Evolutionary conservation across 768 basidiomycete genomes (phyloP).

Genomic region (Tubosaeta sp.): DNA sequence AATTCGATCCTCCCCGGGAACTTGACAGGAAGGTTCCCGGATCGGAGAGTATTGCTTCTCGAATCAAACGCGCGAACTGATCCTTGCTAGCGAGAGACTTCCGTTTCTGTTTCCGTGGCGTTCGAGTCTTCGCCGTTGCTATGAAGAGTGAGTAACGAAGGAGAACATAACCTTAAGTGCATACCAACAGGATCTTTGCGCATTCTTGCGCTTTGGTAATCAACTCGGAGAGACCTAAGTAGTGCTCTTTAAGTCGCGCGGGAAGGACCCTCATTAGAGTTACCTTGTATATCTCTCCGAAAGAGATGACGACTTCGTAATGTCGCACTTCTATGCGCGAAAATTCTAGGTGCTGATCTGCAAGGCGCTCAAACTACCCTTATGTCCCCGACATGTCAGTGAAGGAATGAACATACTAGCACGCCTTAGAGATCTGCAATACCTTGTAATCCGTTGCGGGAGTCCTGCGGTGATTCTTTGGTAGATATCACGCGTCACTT

Average conservation of each 20-base stretch:
- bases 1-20: constrained; percentile 4
- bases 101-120: constrained; percentile 23
- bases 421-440: background rate
- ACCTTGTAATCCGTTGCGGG: background rate
- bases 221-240: background rate
- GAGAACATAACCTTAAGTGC: background rate
- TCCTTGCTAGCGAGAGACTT: constrained; percentile 21
- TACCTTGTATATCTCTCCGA: constrained; percentile 2
- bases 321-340: constrained; percentile 23
- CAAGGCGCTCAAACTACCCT: background rate
- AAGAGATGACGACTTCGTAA: background rate
- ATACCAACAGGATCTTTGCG: constrained; percentile 1
- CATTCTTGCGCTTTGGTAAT: background rate
- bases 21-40: background rate
- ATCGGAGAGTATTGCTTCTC: constrained; percentile 11
- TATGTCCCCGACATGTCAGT: background rate
- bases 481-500: background rate
- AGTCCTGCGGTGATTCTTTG: background rate
- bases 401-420: background rate
- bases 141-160: background rate
- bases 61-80: constrained; percentile 22
- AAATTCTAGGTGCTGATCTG: background rate
- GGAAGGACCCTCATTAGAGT: background rate
- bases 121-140: constrained; percentile 14
- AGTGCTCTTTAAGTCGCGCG: background rate